Percentiles rank a stretch among this genome's conserved stretches.
phyloP scores from a whole-genome alignment of 192 early-diverging fungal species.

The Coemansia sp. region DNA sequence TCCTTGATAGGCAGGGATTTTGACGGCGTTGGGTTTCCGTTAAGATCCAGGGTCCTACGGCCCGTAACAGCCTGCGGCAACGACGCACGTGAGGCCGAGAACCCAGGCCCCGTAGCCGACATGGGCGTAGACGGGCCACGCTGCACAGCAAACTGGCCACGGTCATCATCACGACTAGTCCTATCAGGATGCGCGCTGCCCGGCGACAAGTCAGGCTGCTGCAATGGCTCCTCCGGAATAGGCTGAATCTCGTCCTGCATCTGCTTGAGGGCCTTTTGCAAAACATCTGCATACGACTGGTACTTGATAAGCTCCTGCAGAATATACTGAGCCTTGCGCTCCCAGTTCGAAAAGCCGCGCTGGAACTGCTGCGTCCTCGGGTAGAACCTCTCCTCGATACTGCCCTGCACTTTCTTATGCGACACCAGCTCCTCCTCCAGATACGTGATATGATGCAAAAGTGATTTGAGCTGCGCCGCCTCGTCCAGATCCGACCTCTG shows the following conservation, averaged over 20 bases:
- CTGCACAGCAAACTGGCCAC: constrained; percentile 3
- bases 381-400: constrained; percentile 62
- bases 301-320: constrained; percentile 85
- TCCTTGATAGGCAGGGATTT: constrained; percentile 57
- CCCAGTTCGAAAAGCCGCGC: constrained; percentile 79
- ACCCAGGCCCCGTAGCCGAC: neutral
- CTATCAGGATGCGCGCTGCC: constrained; percentile 17
- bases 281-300: constrained; percentile 75
- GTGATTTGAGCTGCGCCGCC: constrained; percentile 61
- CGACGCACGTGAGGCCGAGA: constrained; percentile 35
- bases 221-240: constrained; percentile 46
- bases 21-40: constrained; percentile 41
- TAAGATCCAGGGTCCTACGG: constrained; percentile 22
- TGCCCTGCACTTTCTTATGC: constrained; percentile 67
- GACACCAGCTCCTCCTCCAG: constrained; percentile 71
- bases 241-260: constrained; percentile 52
- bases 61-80: constrained; percentile 22
- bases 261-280: constrained; percentile 68
- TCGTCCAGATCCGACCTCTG: constrained; percentile 58
- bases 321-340: constrained; percentile 75
- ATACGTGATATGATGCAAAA: constrained; percentile 68
- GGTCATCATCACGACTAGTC: constrained; percentile 15
- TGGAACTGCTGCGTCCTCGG: constrained; percentile 63
- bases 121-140: constrained; percentile 9
- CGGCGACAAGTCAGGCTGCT: neutral